A percentile compares a stretch with the other conserved stretches of the same genome.
These are phyloP conservation scores for Magnusiomyces paraingens DNA, from an alignment of 1,139 yeast species.

Conservation along the genomic window DNA sequence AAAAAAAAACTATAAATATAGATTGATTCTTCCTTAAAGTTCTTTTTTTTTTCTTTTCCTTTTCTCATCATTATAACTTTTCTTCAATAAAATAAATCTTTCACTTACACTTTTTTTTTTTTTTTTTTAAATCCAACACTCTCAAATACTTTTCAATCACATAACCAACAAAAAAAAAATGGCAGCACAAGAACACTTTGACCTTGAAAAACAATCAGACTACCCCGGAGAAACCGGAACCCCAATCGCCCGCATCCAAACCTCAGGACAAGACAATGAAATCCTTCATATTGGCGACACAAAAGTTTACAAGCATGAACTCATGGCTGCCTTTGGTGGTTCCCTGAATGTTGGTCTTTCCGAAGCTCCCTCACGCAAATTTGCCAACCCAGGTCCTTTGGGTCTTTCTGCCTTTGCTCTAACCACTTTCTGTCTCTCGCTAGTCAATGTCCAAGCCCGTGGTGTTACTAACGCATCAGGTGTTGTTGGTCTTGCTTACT, in stretches of 20 bases:
- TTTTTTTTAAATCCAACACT: no score
- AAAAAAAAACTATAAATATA: no score
- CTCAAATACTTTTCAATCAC: no score
- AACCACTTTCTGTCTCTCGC: constrained; percentile 71
- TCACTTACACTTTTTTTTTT: no score
- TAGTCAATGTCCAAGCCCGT: constrained; percentile 54
- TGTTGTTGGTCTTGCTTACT: constrained; percentile 69
- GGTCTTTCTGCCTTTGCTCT: constrained; percentile 82
- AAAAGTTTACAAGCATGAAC: constrained; percentile 52
- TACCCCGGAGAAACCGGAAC: constrained; percentile 12
- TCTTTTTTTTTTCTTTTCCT: no score
- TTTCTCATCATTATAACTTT: no score
- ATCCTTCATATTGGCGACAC: constrained; percentile 64
- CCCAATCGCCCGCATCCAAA: constrained; percentile 12
- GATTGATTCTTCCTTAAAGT: no score
- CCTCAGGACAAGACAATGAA: constrained; percentile 35
- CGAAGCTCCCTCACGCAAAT: constrained; percentile 58
- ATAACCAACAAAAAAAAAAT: no score
- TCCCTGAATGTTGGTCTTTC: constrained; percentile 54
- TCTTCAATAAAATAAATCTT: no score
- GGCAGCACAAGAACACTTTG: no score
- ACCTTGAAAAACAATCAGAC: constrained; percentile 17
- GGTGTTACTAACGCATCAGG: constrained; percentile 46
- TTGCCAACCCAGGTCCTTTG: constrained; percentile 83
- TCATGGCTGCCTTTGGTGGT: constrained; percentile 64